Evolutionary conservation across 352 stramenopile species (phyloP).

Genomic region (Phytophthora quininea): DNA sequence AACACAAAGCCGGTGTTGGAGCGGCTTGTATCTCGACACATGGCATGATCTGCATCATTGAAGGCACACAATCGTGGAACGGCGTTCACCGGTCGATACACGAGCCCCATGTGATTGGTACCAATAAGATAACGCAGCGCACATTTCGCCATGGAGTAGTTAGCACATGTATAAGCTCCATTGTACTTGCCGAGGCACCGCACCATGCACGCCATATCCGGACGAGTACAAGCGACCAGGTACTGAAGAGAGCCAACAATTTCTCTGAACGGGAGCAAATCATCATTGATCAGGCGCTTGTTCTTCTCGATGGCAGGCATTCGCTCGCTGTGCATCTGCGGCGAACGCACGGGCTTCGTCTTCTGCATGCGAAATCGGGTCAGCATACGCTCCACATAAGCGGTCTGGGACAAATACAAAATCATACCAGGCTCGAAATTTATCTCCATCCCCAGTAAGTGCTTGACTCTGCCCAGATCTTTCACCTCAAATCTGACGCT

Average conservation of each 20-base stretch:
- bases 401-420: background rate
- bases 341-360: conserved; percentile 1
- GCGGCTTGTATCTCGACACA: conserved; percentile 6
- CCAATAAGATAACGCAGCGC: conserved; percentile 3
- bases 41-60: background rate
- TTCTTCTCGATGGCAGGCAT: conserved; percentile 2
- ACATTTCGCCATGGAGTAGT: conserved; percentile 11
- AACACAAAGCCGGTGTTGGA: conserved; percentile 5
- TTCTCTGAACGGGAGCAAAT: background rate
- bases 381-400: conserved; percentile 1
- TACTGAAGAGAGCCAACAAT: conserved; percentile 2
- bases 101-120: conserved; percentile 3
- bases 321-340: conserved; percentile 12
- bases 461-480: conserved; percentile 7
- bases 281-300: conserved; percentile 5
- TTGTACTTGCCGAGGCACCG: background rate
- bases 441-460: conserved; percentile 10
- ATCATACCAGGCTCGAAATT: conserved; percentile 1
- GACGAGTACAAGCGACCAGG: conserved; percentile 5
- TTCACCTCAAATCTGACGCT: conserved; percentile 7
- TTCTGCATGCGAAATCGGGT: conserved; percentile 3
- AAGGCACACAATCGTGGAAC: background rate
- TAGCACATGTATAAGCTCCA: conserved; percentile 8
- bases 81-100: background rate
- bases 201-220: conserved; percentile 7